Evolutionary conservation across 2,329 filamentous ascomycete species (phyloP).

Genomic region (Orbilia ellipsospora): DNA sequence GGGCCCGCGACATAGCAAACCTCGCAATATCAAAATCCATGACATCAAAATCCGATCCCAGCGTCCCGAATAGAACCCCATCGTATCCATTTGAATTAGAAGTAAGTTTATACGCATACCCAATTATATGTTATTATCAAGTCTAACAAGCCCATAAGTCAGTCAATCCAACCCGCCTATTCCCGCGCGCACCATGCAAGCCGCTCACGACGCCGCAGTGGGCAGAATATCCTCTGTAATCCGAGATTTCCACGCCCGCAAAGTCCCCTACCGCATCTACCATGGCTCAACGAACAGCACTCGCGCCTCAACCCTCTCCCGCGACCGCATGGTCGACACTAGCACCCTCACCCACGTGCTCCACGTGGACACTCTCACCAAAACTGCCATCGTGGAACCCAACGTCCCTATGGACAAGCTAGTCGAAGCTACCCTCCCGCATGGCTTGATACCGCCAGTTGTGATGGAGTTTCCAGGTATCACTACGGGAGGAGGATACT

Average conservation of each 20-base stretch:
- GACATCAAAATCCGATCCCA: no score
- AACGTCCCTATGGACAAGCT: conserved; percentile 76
- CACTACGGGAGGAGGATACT: conserved; percentile 74
- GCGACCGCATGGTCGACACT: conserved; percentile 65
- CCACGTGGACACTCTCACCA: conserved; percentile 62
- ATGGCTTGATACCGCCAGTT: conserved; percentile 71
- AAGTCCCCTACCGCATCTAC: conserved; percentile 68
- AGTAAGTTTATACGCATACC: no score
- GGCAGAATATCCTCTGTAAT: conserved; percentile 65
- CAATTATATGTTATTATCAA: no score
- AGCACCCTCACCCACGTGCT: conserved; percentile 66
- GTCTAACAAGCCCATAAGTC: neutral
- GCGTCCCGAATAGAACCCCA: no score
- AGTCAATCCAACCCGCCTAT: no score
- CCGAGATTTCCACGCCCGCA: conserved; percentile 65
- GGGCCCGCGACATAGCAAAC: no score
- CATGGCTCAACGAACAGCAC: conserved; percentile 71
- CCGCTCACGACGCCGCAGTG: conserved; percentile 64
- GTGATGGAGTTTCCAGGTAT: conserved; percentile 79
- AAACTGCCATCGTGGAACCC: conserved; percentile 71
- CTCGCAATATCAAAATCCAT: no score
- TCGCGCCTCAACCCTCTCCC: conserved; percentile 63
- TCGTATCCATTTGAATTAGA: no score
- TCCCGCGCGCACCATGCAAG: no score
- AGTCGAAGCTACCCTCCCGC: conserved; percentile 68